Base-by-base conservation (phyloP, 2,329 filamentous ascomycete species). In the Exophiala phaeomuriformis region DNA sequence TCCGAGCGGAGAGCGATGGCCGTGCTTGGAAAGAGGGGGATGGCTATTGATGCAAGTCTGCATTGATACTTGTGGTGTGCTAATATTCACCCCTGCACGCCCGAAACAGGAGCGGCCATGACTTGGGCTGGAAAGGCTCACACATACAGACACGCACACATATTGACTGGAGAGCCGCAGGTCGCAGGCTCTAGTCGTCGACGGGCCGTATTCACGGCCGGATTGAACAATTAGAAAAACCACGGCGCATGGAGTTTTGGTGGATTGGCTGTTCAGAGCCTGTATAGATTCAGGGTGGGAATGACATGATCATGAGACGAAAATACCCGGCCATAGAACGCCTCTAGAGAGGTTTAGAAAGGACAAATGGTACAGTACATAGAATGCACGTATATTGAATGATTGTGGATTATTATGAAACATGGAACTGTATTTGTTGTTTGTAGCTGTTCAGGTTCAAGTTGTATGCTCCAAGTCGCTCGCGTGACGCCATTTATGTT, bases 1-100 rank as follows among this genome's bases (percentile, higher is more conserved):
- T 74, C 49, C 68, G 80, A 52, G 80, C 80, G 1, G 52, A 68
- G 57, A 78, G 81, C 61, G 71, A 71, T 5, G 78, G 79, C 35
- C 72, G 78, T 49, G 66, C 68, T 42, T 82, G 77, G 78, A 74
- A 73, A 36, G 75, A 78, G 41, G 78, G 76, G 1, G 77, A 80
- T 64, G 77, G 76, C 2, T 81, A 75, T 62, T 81, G 66, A 72
- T 3, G 30, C 28, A 5, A 10, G 28, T 41, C 10, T 5, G 19
- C 19, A 19, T 19, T 19, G 19, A 19, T 19, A 19, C 19, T 19
- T 19, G 19, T 19, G 19, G 19, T 19, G 19, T 19, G 19, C 19
- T 19, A 19, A 19, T 19, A 19, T 19, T 19, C 19, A 19, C 19
- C 1, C 19, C 19, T 19, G 19, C 19, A 19, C 19, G 2, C 19